Evolutionary conservation across 768 basidiomycete genomes (phyloP).

Genomic region (Hydnomerulius pinastri): DNA sequence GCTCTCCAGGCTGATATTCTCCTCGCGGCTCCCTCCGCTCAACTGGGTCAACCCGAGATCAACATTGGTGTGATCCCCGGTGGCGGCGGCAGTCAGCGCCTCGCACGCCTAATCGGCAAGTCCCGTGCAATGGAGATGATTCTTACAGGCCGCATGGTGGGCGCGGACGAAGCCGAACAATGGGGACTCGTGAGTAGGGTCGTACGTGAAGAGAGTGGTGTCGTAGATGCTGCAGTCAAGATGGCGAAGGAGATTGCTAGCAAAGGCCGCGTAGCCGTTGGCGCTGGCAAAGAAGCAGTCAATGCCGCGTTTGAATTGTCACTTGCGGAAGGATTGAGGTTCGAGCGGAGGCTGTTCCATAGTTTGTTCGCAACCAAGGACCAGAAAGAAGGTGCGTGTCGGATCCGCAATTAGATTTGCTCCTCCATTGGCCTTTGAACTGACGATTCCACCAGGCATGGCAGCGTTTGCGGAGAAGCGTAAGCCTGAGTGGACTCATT

Average conservation of each 20-base stretch:
- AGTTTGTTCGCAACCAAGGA: conserved; percentile 90
- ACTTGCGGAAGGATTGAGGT: conserved; percentile 79
- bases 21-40: conserved; percentile 84
- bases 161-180: conserved; percentile 76
- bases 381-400: conserved; percentile 85
- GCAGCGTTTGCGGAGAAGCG: conserved; percentile 92
- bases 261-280: conserved; percentile 81
- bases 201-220: conserved; percentile 75
- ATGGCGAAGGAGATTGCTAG: conserved; percentile 77
- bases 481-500: conserved; percentile 77
- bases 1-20: conserved; percentile 97
- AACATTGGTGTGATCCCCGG: conserved; percentile 95
- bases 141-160: conserved; percentile 81
- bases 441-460: conserved; percentile 66
- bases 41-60: conserved; percentile 96
- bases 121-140: conserved; percentile 94
- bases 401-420: neutral
- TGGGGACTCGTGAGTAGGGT: conserved; percentile 91
- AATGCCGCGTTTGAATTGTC: conserved; percentile 89
- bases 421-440: neutral
- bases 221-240: conserved; percentile 83
- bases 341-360: conserved; percentile 91
- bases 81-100: conserved; percentile 91
- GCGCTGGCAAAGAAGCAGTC: conserved; percentile 91
- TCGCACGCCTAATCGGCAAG: conserved; percentile 85